Conservation (phyloP, 441 rosid genomes). For the Populus trichocarpa region DNA sequence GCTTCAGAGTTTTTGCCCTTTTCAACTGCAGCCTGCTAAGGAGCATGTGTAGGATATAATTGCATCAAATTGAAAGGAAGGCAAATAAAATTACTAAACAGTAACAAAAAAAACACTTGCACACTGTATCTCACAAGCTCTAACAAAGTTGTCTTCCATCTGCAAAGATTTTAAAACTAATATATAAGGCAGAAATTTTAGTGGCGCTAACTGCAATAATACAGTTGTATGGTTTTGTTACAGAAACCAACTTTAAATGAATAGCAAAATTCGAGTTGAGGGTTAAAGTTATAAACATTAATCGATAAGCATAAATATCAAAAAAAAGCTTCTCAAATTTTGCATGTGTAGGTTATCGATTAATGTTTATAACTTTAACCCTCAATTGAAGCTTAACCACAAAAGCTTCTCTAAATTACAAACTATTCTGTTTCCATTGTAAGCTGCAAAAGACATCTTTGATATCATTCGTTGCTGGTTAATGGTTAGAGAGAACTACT, state of each 20-base stretch:
- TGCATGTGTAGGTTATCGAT: too few species aligned
- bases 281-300: too few species aligned
- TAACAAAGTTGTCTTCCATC: not conserved
- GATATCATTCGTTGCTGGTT: not conserved
- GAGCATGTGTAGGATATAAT: constrained; percentile 3
- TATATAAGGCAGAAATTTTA: not conserved
- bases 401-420: not conserved
- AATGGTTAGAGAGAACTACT: not conserved
- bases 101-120: not conserved
- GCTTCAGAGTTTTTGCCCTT: constrained; percentile 55
- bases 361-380: too few species aligned
- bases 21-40: constrained; percentile 69
- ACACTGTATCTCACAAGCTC: not conserved
- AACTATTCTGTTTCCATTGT: not conserved
- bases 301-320: too few species aligned
- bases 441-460: not conserved
- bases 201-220: not conserved
- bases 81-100: not conserved
- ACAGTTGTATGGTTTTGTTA: not conserved
- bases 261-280: not conserved
- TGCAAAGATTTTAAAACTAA: not conserved
- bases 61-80: not conserved
- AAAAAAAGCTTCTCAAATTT: too few species aligned
- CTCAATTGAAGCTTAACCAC: too few species aligned
- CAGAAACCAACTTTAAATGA: not conserved